Conservation (phyloP, 2,329 filamentous ascomycete genomes). For the Teratosphaeria nubilosa region DNA sequence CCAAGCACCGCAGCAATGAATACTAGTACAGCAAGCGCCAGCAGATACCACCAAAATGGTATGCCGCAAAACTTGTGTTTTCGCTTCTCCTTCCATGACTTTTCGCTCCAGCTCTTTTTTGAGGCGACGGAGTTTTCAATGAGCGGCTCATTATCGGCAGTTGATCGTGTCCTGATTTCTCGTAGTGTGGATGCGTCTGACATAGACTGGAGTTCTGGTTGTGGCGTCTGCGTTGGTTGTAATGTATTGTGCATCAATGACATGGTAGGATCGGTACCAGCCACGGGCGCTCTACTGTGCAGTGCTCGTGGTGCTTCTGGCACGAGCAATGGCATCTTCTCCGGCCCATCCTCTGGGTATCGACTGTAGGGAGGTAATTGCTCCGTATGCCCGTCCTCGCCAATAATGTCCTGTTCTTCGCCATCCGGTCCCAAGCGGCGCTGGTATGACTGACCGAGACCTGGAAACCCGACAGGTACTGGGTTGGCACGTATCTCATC, state of each 20-base stretch:
- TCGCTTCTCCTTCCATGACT: constrained; percentile 29
- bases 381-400: constrained; percentile 79
- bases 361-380: constrained; percentile 84
- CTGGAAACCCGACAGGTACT: constrained; percentile 65
- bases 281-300: constrained; percentile 24
- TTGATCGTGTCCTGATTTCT: constrained; percentile 2
- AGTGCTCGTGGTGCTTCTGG: constrained; percentile 20
- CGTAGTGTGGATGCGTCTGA: constrained; percentile 20
- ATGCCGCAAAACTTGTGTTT: constrained; percentile 27
- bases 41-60: constrained; percentile 25
- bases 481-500: constrained; percentile 24
- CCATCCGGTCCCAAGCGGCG: constrained; percentile 66
- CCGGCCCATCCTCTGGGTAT: constrained; percentile 61
- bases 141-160: constrained; percentile 3
- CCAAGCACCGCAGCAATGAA: constrained; percentile 26
- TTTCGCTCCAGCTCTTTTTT: constrained; percentile 26
- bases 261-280: constrained; percentile 24
- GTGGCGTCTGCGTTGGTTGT: constrained; percentile 19
- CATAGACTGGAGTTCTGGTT: constrained; percentile 23
- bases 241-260: constrained; percentile 24
- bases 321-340: constrained; percentile 43
- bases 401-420: constrained; percentile 81
- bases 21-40: constrained; percentile 17
- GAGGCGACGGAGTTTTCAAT: neutral
- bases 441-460: constrained; percentile 54